Conservation (phyloP, 23 red algal species). For the Gracilaria vermiculophylla region DNA sequence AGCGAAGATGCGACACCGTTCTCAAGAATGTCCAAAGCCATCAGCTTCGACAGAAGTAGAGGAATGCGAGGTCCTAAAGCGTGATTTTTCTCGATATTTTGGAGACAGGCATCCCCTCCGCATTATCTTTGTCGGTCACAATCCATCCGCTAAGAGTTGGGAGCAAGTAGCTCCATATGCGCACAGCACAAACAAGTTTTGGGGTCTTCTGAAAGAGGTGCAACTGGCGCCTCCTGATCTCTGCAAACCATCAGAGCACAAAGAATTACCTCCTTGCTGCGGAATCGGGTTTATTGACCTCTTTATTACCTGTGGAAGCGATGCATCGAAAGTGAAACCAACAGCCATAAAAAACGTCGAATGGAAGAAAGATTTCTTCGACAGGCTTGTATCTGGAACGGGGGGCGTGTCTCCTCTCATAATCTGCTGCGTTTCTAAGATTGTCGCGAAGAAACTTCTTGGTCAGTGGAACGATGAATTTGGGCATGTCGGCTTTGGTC, state of each 20-base stretch:
- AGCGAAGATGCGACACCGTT: not conserved
- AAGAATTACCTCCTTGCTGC: not conserved
- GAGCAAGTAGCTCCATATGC: conserved; percentile 58
- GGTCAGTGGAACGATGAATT: conserved; percentile 37
- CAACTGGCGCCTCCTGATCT: conserved; percentile 41
- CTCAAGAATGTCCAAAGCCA: not conserved
- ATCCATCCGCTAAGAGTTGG: conserved; percentile 59
- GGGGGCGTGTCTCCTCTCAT: conserved; percentile 1
- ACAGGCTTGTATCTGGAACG: conserved; percentile 11
- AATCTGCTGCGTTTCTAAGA: conserved; percentile 51
- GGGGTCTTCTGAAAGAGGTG: conserved; percentile 39
- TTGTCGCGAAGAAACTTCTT: conserved; percentile 51
- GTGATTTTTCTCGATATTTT: conserved; percentile 53
- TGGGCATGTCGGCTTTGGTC: conserved; percentile 23
- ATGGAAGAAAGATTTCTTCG: conserved; percentile 19
- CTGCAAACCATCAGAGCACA: conserved; percentile 1
- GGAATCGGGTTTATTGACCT: conserved; percentile 64
- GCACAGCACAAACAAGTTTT: conserved; percentile 54
- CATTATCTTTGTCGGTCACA: conserved; percentile 67
- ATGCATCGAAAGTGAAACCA: conserved; percentile 34
- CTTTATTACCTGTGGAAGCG: conserved; percentile 58
- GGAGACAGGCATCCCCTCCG: conserved; percentile 61
- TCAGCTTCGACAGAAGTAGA: not conserved
- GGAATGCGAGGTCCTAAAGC: not conserved
- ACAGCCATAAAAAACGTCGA: not conserved